Percentiles rank a stretch among this genome's conserved stretches.
Evolutionary conservation across 148 eudicot species (phyloP).

Genomic region (Tetragonia tetragonoides): DNA sequence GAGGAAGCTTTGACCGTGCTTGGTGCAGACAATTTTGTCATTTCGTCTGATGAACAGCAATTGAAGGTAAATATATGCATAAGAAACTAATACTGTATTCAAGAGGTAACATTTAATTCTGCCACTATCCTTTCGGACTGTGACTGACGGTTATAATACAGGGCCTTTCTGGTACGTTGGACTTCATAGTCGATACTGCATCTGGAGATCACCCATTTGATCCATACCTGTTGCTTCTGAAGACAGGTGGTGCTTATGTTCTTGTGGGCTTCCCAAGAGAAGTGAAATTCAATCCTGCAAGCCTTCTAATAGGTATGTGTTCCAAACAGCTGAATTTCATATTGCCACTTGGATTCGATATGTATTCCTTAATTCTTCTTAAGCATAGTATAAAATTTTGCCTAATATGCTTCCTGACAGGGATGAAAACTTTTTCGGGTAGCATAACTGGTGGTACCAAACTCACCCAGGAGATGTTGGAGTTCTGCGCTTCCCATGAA

Average conservation of each 20-base stretch:
- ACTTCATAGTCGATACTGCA: slow-evolving; percentile 76
- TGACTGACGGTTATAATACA: slow-evolving; percentile 1
- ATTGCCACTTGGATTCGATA: not conserved
- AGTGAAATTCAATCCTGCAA: slow-evolving; percentile 61
- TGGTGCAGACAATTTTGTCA: slow-evolving; percentile 64
- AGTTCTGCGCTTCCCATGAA: slow-evolving; percentile 61
- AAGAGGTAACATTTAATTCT: not conserved
- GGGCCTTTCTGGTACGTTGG: slow-evolving; percentile 52
- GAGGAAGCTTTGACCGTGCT: slow-evolving; percentile 56
- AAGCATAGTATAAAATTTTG: not conserved
- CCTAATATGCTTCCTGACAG: slow-evolving; percentile 25
- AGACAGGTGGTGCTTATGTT: slow-evolving; percentile 57
- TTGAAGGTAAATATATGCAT: slow-evolving; percentile 38
- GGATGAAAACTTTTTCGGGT: slow-evolving; percentile 59
- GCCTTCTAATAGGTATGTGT: slow-evolving; percentile 48
- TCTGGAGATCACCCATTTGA: slow-evolving; percentile 75
- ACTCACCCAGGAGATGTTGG: slow-evolving; percentile 69
- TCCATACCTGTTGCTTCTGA: slow-evolving; percentile 55
- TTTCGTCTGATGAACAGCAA: slow-evolving; percentile 58
- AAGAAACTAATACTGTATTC: not conserved
- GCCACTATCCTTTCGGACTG: not conserved
- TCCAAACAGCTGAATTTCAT: not conserved
- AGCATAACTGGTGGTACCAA: slow-evolving; percentile 72
- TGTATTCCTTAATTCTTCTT: no score
- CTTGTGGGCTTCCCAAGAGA: slow-evolving; percentile 67